Evolutionary conservation across 805 yeast species (phyloP).

Genomic region (Saccharomycopsis olivae): DNA sequence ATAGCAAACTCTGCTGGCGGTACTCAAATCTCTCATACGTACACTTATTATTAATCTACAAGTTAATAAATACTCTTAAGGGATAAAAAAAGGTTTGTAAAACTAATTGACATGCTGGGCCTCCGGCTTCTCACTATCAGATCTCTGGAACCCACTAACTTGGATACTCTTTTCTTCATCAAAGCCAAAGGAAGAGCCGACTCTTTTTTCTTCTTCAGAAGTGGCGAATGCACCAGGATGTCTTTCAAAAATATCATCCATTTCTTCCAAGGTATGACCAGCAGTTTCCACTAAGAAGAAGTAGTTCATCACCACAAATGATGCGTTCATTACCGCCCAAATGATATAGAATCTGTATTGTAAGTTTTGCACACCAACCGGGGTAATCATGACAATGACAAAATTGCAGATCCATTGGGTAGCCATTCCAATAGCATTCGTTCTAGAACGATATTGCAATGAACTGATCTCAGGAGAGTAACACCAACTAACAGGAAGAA

Average conservation of each 20-base stretch:
- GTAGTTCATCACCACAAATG: slow-evolving; percentile 50
- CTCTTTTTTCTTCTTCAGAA: background rate
- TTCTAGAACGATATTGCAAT: slow-evolving; percentile 34
- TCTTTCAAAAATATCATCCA: slow-evolving; percentile 40
- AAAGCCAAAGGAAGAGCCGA: slow-evolving; percentile 2
- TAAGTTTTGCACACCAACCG: slow-evolving; percentile 37
- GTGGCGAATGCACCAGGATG: slow-evolving; percentile 1
- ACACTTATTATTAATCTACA: too few species aligned
- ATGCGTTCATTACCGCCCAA: slow-evolving; percentile 51
- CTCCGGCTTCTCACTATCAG: too few species aligned
- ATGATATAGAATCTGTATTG: slow-evolving; percentile 51
- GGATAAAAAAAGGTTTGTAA: too few species aligned
- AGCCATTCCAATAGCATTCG: slow-evolving; percentile 35
- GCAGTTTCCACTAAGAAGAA: slow-evolving; percentile 69
- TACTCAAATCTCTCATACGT: too few species aligned
- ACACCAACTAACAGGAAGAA: slow-evolving; percentile 47
- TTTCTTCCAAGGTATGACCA: slow-evolving; percentile 63
- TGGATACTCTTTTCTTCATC: too few species aligned
- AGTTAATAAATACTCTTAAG: too few species aligned
- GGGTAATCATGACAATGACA: slow-evolving; percentile 56
- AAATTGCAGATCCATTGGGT: slow-evolving; percentile 56
- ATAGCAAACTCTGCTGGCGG: too few species aligned
- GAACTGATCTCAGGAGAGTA: slow-evolving; percentile 55
- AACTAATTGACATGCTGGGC: too few species aligned
- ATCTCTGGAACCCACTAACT: too few species aligned